Conservation (phyloP, 495 filamentous ascomycete genomes). For the Hypoxylon crocopeplum region DNA sequence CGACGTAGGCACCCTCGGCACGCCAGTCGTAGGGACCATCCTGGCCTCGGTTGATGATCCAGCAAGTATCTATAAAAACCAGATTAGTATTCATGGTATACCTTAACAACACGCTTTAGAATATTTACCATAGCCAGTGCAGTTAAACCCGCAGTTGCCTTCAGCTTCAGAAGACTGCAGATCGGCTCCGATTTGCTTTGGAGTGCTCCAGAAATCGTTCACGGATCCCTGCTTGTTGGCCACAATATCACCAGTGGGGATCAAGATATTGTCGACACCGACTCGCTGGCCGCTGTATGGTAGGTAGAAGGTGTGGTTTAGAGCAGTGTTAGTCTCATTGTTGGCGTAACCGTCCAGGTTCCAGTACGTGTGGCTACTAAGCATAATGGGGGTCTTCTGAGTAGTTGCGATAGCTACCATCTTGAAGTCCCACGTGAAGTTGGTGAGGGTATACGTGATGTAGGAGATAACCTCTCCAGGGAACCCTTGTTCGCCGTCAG, state of each 20-base stretch:
- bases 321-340: slow-evolving; percentile 62
- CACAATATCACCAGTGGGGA: slow-evolving; percentile 79
- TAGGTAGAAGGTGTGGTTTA: slow-evolving; percentile 77
- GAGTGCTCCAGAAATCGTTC: slow-evolving; percentile 76
- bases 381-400: slow-evolving; percentile 71
- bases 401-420: slow-evolving; percentile 62
- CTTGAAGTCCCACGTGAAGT: slow-evolving; percentile 60
- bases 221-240: slow-evolving; percentile 63
- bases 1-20: slow-evolving; percentile 59
- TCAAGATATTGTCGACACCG: slow-evolving; percentile 75
- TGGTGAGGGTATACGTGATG: slow-evolving; percentile 70
- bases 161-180: slow-evolving; percentile 62
- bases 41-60: slow-evolving; percentile 49
- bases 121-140: slow-evolving; percentile 76
- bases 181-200: slow-evolving; percentile 76
- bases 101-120: no score
- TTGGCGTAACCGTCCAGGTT: slow-evolving; percentile 82
- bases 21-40: slow-evolving; percentile 67
- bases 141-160: slow-evolving; percentile 72
- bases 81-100: no score
- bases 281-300: slow-evolving; percentile 74
- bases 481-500: slow-evolving; percentile 74
- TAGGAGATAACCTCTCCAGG: slow-evolving; percentile 81
- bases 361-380: slow-evolving; percentile 78
- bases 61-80: slow-evolving; percentile 59